Evolutionary conservation across 352 stramenopile genomes (phyloP), one percentile per base, ranked within the genome.

Genomic region (Lagenidium sp.): DNA sequence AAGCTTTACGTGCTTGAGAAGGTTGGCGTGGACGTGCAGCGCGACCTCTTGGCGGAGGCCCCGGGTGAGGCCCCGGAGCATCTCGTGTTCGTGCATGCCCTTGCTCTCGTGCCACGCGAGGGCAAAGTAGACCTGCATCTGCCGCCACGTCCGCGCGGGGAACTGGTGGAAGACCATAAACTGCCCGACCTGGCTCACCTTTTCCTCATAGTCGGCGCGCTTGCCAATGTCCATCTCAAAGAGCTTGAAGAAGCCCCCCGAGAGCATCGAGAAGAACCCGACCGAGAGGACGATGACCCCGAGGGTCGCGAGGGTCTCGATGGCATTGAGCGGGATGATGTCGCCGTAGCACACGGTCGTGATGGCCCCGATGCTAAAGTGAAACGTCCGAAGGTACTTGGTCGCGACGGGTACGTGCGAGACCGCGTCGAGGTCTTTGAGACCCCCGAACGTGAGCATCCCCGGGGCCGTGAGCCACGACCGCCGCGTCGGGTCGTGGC

Each of bases 401-500:
- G n/a, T 40, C 3, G 30, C 19, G 4, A 62, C 30, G 7, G 50
- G 53, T 5, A 71, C 48, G 1, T 51, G 26, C 0, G 35, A 47
- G 30, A 71, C 55, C 29, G 43, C 47, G 10, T 46, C 48, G 8
- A 65, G 49, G 12, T 28, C 23, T 0, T 31, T 34, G 29, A 38
- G 55, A 16, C 49, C 41, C 18, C 47, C 38, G 43, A 60, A 71
- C 16, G 48, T 30, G 4, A 71, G 50, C 61, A 71, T 71, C 1
- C 70, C 72, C 0, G 64, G 62, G 4, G 58, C 63, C 13, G 64
- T 81, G 29, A 85, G 66, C 68, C 72, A 85, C 35, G 66, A 81
- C 20, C 47, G 34, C 13, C 56, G 18, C 5, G 31, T 34, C 13
- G 40, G 35, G 0, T 55, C 44, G 35, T 70, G 66, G 19, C 55